phyloP scores from a whole-genome alignment of 257 asterid species.

The Ehretia macrophylla region DNA sequence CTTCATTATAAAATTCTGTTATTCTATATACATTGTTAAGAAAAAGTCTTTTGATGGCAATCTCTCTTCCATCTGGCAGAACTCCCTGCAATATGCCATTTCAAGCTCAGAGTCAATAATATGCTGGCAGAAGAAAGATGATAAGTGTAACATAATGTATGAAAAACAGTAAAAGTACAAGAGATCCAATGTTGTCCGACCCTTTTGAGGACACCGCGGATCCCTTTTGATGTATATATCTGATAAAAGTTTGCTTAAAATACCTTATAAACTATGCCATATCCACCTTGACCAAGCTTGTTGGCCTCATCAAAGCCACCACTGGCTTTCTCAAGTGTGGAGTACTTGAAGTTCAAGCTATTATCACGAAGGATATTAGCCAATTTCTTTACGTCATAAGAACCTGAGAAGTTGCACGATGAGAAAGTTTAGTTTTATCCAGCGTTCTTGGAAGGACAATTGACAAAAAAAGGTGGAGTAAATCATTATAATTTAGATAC shows the following conservation, averaged over 20 bases:
- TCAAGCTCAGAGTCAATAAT: too few relatives aligned
- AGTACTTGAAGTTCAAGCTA: slow-evolving; percentile 23
- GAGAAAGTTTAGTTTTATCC: background rate
- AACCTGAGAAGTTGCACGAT: background rate
- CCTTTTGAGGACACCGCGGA: too few relatives aligned
- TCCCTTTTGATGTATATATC: background rate
- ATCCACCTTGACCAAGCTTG: slow-evolving; percentile 31
- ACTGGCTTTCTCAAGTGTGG: slow-evolving; percentile 20
- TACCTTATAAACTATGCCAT: slow-evolving; percentile 25
- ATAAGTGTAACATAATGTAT: too few relatives aligned
- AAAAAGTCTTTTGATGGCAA: background rate
- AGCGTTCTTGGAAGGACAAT: background rate
- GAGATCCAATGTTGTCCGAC: too few relatives aligned
- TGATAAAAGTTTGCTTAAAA: background rate
- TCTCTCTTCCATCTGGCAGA: too few relatives aligned
- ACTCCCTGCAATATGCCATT: slow-evolving; percentile 5
- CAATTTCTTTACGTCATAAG: slow-evolving; percentile 13
- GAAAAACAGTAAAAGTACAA: too few relatives aligned
- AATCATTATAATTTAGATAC: too few relatives aligned
- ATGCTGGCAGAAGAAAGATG: too few relatives aligned
- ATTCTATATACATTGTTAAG: background rate
- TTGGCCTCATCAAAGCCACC: slow-evolving; percentile 12
- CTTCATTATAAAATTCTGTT: background rate
- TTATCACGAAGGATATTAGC: slow-evolving; percentile 9
- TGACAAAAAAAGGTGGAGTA: too few relatives aligned